Base-by-base conservation (phyloP, 352 stramenopile genomes). In the Globisporangium rhizosaccharum region DNA sequence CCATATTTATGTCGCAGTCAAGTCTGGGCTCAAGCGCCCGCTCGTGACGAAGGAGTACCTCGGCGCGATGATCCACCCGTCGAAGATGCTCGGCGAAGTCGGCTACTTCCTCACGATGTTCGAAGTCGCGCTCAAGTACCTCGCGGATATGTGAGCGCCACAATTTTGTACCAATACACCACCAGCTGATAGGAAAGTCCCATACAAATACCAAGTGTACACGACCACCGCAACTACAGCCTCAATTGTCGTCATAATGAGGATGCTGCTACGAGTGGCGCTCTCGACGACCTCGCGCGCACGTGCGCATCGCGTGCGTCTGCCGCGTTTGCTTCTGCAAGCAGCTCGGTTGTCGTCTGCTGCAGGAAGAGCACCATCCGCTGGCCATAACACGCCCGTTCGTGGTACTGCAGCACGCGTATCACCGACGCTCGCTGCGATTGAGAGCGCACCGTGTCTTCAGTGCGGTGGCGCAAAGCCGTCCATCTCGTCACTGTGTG, bases 81-180 rank as follows among this genome's bases (percentile, higher is more conserved):
- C 75, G 20, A 73, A 87, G 65, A 91, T 92, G 80, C 66, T 90
- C 33, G 81, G 82, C 50, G 85, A 94, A 61, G 75, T 89, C 28
- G 85, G 85, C 26, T 94, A 94, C 62, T 90, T 91, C 61, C 78
- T 94, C 57, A 94, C 85, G 37, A 91, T 94, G 82, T 92, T 94
- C 45, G 82, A 92, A 55, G 85, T 90, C 63, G 85, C 85, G 37
- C 74, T 94, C 65, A 82, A 94, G 70, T 94, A 92, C 69, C 83
- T 94, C 70, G 83, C 78, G 51, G 81, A 93, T 56, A 90, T 90
- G 76, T 88, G 39, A 56, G 11, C 4, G 0, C 33, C n/a, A 0
- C n/a, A 17, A 26, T 26, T 51, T 28, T 36, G 30, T 36, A 36
- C 11, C n/a, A 28, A 23, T 26, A 76, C 28, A 33, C 28, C 28